These are phyloP conservation scores for Pigoraptor vietnamica DNA, from an alignment of 78 protist species.

Conservation along the genomic window DNA sequence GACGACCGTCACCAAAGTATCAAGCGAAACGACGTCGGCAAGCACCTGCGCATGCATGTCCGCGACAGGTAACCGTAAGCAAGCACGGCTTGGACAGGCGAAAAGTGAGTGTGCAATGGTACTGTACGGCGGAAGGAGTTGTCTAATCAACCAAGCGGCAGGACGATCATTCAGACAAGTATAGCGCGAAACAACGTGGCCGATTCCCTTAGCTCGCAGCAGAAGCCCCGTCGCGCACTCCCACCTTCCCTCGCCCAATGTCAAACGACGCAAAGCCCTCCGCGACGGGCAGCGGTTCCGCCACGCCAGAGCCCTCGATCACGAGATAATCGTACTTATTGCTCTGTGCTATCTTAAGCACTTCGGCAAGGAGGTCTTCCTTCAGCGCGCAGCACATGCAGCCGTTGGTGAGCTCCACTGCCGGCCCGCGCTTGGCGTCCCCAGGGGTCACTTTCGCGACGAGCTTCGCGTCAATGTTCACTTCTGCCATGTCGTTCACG, in stretches of 20 bases:
- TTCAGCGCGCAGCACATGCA: constrained; percentile 92
- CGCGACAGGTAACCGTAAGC: no score
- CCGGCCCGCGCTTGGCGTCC: constrained; percentile 28
- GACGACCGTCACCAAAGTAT: constrained; percentile 62
- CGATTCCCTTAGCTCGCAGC: no score
- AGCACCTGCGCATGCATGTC: neutral
- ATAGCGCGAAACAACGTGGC: no score
- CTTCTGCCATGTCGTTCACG: constrained; percentile 73
- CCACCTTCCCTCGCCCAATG: neutral
- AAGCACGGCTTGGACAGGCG: no score
- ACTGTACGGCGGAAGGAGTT: neutral
- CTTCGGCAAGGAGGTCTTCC: constrained; percentile 74
- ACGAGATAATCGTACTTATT: constrained; percentile 31
- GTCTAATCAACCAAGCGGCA: neutral
- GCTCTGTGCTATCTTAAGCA: constrained; percentile 20
- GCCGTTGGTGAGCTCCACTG: constrained; percentile 85
- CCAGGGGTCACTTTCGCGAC: constrained; percentile 22
- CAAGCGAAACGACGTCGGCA: constrained; percentile 26
- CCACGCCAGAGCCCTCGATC: constrained; percentile 54
- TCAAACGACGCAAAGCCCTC: constrained; percentile 69
- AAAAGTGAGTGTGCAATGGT: no score
- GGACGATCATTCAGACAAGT: neutral
- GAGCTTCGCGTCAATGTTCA: constrained; percentile 81
- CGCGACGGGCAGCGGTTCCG: constrained; percentile 88
- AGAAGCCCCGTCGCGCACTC: neutral